These are phyloP conservation scores for Picochlorum sp. DNA, from an alignment of 139 green algal species.

Conservation along the genomic window DNA sequence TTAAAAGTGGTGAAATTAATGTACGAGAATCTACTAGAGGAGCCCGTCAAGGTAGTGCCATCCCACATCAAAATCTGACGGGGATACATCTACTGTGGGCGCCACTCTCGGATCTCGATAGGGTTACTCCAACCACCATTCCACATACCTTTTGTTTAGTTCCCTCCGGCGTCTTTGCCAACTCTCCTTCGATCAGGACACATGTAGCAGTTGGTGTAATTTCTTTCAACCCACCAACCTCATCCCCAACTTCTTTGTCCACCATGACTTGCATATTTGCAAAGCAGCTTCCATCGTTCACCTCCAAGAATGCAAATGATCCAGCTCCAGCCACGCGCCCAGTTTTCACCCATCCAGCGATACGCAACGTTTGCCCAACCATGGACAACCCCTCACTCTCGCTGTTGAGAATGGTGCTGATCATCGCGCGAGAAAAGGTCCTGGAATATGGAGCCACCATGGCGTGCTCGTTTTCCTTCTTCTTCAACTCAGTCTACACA, in stretches of 20 bases:
- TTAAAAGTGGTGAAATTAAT: constrained; percentile 23
- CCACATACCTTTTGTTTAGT: constrained; percentile 62
- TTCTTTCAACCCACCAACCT: constrained; percentile 51
- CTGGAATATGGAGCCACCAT: constrained; percentile 42
- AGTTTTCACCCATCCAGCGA: constrained; percentile 98
- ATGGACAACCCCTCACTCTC: constrained; percentile 53
- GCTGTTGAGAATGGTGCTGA: constrained; percentile 52
- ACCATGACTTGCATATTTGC: constrained; percentile 88
- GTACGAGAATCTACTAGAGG: constrained; percentile 33
- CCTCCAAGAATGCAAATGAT: constrained; percentile 91
- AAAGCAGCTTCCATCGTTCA: constrained; percentile 92
- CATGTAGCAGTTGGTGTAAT: constrained; percentile 72
- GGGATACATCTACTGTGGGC: constrained; percentile 8
- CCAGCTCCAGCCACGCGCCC: constrained; percentile 84
- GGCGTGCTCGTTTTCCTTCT: constrained; percentile 26
- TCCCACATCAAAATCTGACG: not conserved
- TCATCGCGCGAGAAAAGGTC: constrained; percentile 39
- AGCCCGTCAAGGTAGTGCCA: constrained; percentile 15
- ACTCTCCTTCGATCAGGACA: constrained; percentile 75
- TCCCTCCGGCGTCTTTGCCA: constrained; percentile 77
- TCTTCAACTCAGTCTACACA: constrained; percentile 29
- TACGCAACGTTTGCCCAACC: constrained; percentile 60
- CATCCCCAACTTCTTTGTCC: constrained; percentile 63
- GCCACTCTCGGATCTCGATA: constrained; percentile 28
- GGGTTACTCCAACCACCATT: not conserved